phyloP scores from a whole-genome alignment of 768 basidiomycete species.

The Tylopilus plumbeoviolaceoides region DNA sequence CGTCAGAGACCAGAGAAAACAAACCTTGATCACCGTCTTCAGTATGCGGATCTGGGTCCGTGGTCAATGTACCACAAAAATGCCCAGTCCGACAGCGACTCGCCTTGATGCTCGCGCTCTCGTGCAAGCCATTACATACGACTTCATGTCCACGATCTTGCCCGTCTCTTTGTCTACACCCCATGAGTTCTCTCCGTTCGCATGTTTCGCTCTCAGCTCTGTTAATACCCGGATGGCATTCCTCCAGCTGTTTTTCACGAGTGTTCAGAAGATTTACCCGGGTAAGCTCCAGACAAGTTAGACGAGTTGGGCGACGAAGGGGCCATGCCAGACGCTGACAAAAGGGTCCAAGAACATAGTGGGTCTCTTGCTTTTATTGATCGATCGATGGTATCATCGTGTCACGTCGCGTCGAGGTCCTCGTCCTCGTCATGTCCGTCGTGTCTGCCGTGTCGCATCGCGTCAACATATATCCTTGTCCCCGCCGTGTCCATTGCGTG shows the following conservation, averaged over 20 bases:
- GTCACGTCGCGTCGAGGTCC: too few relatives aligned
- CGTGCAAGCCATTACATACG: slow-evolving; percentile 89
- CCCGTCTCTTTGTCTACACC: slow-evolving; percentile 96
- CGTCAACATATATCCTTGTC: too few relatives aligned
- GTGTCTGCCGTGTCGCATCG: too few relatives aligned
- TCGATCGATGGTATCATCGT: too few relatives aligned
- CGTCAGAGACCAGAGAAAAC: background rate
- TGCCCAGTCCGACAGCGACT: background rate
- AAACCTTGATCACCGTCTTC: slow-evolving; percentile 93
- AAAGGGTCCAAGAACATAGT: too few relatives aligned
- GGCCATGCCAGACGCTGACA: too few relatives aligned
- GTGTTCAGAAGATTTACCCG: slow-evolving; percentile 92
- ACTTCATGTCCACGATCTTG: slow-evolving; percentile 93
- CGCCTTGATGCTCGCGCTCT: slow-evolving; percentile 94
- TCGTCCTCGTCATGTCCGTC: too few relatives aligned
- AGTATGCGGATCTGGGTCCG: slow-evolving; percentile 77
- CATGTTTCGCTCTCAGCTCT: slow-evolving; percentile 93
- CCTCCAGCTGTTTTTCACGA: slow-evolving; percentile 93
- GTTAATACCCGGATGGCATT: slow-evolving; percentile 93
- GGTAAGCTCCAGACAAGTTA: too few relatives aligned
- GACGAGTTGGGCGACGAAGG: too few relatives aligned
- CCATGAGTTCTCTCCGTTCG: slow-evolving; percentile 85
- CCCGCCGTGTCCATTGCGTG: too few relatives aligned
- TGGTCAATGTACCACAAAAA: background rate
- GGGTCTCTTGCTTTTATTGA: too few relatives aligned